Conservation (phyloP, 139 green algal genomes). For the Chlamydomonas asymmetrica region DNA sequence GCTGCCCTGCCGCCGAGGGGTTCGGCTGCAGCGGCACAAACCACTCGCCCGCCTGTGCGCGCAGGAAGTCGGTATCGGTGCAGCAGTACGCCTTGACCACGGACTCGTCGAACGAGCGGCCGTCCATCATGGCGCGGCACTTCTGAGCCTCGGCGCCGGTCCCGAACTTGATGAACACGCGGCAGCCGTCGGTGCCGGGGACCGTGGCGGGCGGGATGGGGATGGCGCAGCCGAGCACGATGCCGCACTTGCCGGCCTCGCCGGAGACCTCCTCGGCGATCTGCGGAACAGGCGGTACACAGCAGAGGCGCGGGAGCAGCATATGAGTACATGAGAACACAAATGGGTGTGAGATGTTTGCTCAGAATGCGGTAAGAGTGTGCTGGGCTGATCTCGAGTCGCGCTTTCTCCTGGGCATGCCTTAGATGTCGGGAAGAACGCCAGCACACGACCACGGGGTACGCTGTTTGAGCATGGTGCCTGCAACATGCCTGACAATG, state of each 20-base stretch:
- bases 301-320: neutral
- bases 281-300: neutral
- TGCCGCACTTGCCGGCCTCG: conserved; percentile 66
- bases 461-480: too few species aligned
- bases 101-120: conserved; percentile 75
- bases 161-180: conserved; percentile 72
- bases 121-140: conserved; percentile 65
- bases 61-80: conserved; percentile 63
- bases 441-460: too few species aligned
- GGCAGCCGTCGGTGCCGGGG: conserved; percentile 36
- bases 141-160: conserved; percentile 49
- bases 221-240: conserved; percentile 58
- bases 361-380: too few species aligned
- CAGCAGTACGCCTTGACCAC: conserved; percentile 59
- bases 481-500: too few species aligned
- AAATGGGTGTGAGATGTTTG: too few species aligned
- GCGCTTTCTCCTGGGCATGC: too few species aligned
- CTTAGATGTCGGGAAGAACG: too few species aligned
- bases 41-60: conserved; percentile 67
- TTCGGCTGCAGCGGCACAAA: conserved; percentile 32
- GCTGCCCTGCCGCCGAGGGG: neutral
- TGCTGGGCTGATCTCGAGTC: too few species aligned
- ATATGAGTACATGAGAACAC: too few species aligned
- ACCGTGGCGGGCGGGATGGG: conserved; percentile 53
- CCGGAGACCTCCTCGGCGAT: conserved; percentile 65